A percentile compares a stretch with the other conserved stretches of the same genome.
Conservation (phyloP, 495 filamentous ascomycete species). For the Neurospora sp. region DNA sequence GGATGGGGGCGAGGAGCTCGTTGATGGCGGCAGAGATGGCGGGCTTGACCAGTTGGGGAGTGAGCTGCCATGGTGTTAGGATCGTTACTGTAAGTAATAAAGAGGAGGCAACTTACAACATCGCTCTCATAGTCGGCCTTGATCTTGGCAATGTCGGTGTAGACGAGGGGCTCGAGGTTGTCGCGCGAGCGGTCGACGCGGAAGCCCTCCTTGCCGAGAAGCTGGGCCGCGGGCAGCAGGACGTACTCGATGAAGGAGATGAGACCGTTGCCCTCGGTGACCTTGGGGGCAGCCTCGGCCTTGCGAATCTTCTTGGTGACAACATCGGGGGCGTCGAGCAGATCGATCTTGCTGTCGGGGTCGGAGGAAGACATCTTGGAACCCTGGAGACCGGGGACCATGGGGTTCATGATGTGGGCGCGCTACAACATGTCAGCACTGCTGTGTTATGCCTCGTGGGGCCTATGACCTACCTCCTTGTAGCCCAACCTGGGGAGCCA, state of each 20-base stretch:
- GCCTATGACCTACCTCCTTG: constrained; percentile 30
- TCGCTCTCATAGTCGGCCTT: constrained; percentile 73
- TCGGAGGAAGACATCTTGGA: constrained; percentile 62
- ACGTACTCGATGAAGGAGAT: constrained; percentile 76
- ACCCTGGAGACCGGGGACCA: constrained; percentile 81
- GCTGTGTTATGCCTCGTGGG: too few relatives aligned
- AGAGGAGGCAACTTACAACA: constrained; percentile 44
- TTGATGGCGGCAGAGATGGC: constrained; percentile 62
- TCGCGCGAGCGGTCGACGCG: constrained; percentile 48
- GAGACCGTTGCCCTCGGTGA: constrained; percentile 77
- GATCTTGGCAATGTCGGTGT: constrained; percentile 59
- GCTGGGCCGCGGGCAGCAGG: constrained; percentile 56
- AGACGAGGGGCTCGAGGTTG: constrained; percentile 64
- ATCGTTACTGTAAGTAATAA: background rate
- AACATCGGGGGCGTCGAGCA: constrained; percentile 64
- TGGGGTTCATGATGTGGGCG: constrained; percentile 81
- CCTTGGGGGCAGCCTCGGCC: constrained; percentile 61
- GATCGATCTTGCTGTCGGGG: constrained; percentile 74
- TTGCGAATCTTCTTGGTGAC: constrained; percentile 76
- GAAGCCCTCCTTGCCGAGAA: constrained; percentile 41
- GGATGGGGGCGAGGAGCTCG: constrained; percentile 64
- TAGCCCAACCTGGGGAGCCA: constrained; percentile 62
- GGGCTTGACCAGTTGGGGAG: constrained; percentile 74
- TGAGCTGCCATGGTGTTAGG: constrained; percentile 45
- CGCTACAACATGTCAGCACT: constrained; percentile 23